These are phyloP conservation scores for Aspergillus sp. DNA, from an alignment of 2,329 filamentous ascomycete species.

Conservation along the genomic window DNA sequence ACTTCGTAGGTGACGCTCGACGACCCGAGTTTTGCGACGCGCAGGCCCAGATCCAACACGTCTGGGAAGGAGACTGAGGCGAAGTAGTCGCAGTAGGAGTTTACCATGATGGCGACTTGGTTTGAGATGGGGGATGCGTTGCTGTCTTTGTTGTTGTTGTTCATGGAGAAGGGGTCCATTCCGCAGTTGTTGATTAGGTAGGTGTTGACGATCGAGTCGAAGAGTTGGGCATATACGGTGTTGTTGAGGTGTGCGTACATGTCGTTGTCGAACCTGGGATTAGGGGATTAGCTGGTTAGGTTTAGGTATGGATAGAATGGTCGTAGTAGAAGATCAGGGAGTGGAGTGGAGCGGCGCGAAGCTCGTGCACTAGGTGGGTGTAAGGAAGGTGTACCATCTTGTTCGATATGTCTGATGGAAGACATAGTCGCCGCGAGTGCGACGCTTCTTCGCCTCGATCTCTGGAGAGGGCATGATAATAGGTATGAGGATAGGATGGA, in stretches of 20 bases:
- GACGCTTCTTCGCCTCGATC: constrained; percentile 58
- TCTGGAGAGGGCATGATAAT: constrained; percentile 28
- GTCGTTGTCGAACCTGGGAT: constrained; percentile 79
- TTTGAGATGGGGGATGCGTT: constrained; percentile 12
- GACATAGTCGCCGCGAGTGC: constrained; percentile 67
- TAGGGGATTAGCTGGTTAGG: neutral
- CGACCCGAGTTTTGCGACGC: constrained; percentile 79
- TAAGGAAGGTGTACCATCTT: constrained; percentile 63
- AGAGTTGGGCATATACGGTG: constrained; percentile 79
- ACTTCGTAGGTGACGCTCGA: constrained; percentile 90
- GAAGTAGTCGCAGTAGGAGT: constrained; percentile 83
- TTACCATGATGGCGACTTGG: constrained; percentile 81
- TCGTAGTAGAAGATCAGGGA: neutral
- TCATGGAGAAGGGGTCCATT: constrained; percentile 66
- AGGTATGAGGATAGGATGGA: neutral
- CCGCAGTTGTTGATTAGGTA: constrained; percentile 80
- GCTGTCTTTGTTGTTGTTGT: constrained; percentile 11
- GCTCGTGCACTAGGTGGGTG: neutral
- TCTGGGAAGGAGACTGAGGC: constrained; percentile 78
- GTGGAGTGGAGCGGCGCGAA: no score
- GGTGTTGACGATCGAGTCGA: constrained; percentile 86
- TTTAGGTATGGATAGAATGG: neutral
- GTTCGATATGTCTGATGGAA: constrained; percentile 81
- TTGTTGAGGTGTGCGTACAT: constrained; percentile 97
- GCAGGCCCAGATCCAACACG: constrained; percentile 74